Evolutionary conservation across 495 filamentous ascomycete genomes (phyloP).

Genomic region (Penicillium psychrofluorescens): DNA sequence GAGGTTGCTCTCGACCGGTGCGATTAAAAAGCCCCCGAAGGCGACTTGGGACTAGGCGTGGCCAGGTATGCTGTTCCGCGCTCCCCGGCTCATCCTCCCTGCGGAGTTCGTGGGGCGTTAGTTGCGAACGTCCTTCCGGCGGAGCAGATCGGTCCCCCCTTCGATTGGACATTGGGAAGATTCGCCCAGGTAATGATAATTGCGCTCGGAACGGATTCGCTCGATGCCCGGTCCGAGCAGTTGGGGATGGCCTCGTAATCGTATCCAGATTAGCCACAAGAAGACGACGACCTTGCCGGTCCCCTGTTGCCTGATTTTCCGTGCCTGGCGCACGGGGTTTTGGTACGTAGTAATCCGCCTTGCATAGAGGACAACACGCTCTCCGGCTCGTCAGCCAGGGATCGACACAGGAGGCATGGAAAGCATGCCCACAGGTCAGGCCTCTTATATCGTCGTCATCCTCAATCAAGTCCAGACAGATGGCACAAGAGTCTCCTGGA

Average conservation of each 20-base stretch:
- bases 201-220: conserved; percentile 7
- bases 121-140: not conserved
- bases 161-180: conserved; percentile 8
- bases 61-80: conserved; percentile 5
- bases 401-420: conserved; percentile 90
- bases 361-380: conserved; percentile 95
- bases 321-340: conserved; percentile 54
- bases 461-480: conserved; percentile 89
- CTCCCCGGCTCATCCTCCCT: not conserved
- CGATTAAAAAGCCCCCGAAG: conserved; percentile 5
- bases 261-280: conserved; percentile 5
- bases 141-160: not conserved
- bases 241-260: conserved; percentile 12
- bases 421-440: conserved; percentile 89
- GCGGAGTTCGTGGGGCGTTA: not conserved
- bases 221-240: conserved; percentile 6
- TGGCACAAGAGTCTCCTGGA: conserved; percentile 93
- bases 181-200: conserved; percentile 8
- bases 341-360: conserved; percentile 90
- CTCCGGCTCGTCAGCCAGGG: conserved; percentile 91
- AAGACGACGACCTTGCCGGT: conserved; percentile 12
- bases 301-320: conserved; percentile 6
- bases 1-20: not conserved
- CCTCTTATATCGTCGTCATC: conserved; percentile 94
- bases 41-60: conserved; percentile 14